Evolutionary conservation across 108 stramenopile species (phyloP), one percentile per base, ranked within the genome.

Genomic region (Cyclotella cryptica): DNA sequence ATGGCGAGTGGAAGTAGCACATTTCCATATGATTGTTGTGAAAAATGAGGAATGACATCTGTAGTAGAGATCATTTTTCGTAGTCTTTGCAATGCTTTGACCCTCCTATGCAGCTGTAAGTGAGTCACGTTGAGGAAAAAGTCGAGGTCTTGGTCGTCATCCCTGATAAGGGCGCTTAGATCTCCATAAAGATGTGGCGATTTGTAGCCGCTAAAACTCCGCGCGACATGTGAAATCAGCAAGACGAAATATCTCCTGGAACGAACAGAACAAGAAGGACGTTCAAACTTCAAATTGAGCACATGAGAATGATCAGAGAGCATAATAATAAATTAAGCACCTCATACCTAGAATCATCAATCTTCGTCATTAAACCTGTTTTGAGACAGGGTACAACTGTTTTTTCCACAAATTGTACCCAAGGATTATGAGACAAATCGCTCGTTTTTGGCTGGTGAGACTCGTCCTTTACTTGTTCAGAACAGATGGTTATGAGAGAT

Each of bases 61-160:
- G 71, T n/a, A 26, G 45, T 74, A 30, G 61, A 72, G 13, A 96
- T 69, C 21, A 74, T 54, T 69, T 88, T 94, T 26, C 92, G 78
- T n/a, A 97, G 79, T 46, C 93, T 65, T 26, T 80, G 80, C 22
- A 99, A 80, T 30, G 96, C 97, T 35, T 95, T 74, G 0, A 85
- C 82, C 66, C 98, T 88, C 35, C 98, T 92, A 82, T 99, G 98
- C 35, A 96, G 78, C 75, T 99, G 98, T 13, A 99, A 93, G 83
- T 99, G 98, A 17, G 93, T 93, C 10, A 97, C 74, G 71, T 96
- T 97, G 27, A 91, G 71, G 81, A 99, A 98, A 69, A 99, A 98
- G 79, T 98, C 97, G 22, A 96, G 81, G 54, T 99, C 93, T 46
- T 88, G 86, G 51, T 94, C 92, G 41, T 96, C 93, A 45, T 92